Base-by-base conservation (phyloP, 2,329 filamentous ascomycete genomes). In the Tolypocladium ovalisporum region DNA sequence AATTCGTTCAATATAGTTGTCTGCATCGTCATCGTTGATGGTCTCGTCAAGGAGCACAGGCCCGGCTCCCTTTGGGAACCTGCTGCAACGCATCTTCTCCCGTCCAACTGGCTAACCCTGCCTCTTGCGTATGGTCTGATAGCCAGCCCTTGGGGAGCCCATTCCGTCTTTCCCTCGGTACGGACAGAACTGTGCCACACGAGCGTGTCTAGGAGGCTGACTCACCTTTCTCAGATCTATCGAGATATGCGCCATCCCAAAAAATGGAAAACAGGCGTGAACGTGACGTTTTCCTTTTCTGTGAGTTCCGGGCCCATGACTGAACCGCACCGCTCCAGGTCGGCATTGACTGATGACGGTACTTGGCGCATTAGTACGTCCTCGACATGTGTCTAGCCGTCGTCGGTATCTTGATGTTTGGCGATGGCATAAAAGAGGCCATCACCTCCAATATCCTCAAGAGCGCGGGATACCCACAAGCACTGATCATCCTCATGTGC, bases 381-480 rank as follows among this genome's bases (percentile, higher is more conserved):
- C 80, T 97, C 15, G 93, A 97, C 70, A 79, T 87, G 32, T 81
- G 85, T 52, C 91, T 96, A 68, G 92, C 90, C 32, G 81, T 94
- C 51, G 83, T 89, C 13, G 93, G 94, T 42, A 82, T 94, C 58
- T 79, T 97, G 62, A 97, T 99, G 93, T 99, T 97, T 70, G 93
- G 93, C 60, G 89, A 96, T 63, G 80, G 76, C n/a, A 89, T 96
- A 56, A 82, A 81, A 57, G 92, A 96, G 62, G 90, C 95, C 70
- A 86, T 97, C 68, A 97, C 94, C 0, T 87, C 88, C 66, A 97
- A 96, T 73, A 87, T 99, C 59, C 82, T 97, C 62, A 77, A 81
- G 55, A 87, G 84, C 1, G 72, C 79, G 7, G 87, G 86, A 56
- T 97, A 96, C 68, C 90, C 93, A 1, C 75, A 81, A 15, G 79